phyloP scores from a whole-genome alignment of 2,329 filamentous ascomycete genomes.

The Falciphora oryzae region DNA sequence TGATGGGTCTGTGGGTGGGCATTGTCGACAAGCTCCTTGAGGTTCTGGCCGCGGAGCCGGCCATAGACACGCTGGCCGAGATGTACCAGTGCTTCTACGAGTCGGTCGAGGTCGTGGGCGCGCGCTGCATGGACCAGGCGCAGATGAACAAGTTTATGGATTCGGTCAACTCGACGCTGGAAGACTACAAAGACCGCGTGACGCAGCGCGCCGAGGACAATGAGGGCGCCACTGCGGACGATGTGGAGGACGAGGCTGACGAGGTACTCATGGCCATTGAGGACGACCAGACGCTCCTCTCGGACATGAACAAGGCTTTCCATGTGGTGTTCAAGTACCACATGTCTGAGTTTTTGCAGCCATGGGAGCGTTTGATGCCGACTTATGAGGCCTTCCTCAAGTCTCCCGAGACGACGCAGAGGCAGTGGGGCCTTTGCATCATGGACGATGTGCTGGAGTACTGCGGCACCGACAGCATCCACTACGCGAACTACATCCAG shows the following conservation, averaged over 20 bases:
- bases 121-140: conserved; percentile 67
- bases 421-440: conserved; percentile 98
- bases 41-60: conserved; percentile 87
- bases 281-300: conserved; percentile 92
- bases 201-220: conserved; percentile 77
- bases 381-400: conserved; percentile 84
- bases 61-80: conserved; percentile 92
- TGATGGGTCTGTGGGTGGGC: conserved; percentile 75
- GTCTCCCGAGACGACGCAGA: conserved; percentile 78
- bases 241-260: conserved; percentile 81
- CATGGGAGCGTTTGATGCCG: conserved; percentile 79
- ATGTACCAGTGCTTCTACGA: conserved; percentile 99
- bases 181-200: conserved; percentile 89
- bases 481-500: conserved; percentile 80
- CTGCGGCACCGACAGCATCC: conserved; percentile 81
- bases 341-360: conserved; percentile 72
- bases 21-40: conserved; percentile 90
- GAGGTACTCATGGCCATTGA: conserved; percentile 88
- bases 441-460: conserved; percentile 98
- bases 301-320: conserved; percentile 99
- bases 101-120: conserved; percentile 88
- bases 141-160: conserved; percentile 88
- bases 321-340: conserved; percentile 99
- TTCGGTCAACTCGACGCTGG: conserved; percentile 74
- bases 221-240: conserved; percentile 66